Evolutionary conservation across 495 filamentous ascomycete genomes (phyloP).

Genomic region (Bathelium albidoporum): DNA sequence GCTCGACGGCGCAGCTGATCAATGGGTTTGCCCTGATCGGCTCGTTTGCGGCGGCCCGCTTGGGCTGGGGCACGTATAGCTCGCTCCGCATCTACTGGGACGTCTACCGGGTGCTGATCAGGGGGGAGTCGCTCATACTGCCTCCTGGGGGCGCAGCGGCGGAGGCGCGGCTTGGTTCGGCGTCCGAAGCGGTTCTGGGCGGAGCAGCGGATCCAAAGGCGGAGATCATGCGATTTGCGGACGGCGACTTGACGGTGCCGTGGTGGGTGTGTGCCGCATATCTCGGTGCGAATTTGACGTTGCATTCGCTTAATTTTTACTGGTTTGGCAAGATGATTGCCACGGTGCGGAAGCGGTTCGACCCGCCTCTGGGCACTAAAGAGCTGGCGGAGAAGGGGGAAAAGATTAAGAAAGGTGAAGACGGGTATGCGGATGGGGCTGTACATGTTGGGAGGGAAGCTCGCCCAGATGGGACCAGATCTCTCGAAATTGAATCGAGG

Average conservation of each 20-base stretch:
- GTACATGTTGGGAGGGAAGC: constrained; percentile 9
- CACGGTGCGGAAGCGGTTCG: constrained; percentile 80
- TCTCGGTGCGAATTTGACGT: constrained; percentile 60
- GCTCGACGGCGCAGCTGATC: constrained; percentile 67
- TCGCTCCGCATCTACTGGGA: constrained; percentile 67
- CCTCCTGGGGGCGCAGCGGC: no score
- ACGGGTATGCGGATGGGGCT: constrained; percentile 10
- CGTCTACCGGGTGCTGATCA: constrained; percentile 49
- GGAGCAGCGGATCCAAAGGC: constrained; percentile 25
- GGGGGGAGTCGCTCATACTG: background rate
- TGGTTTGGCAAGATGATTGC: constrained; percentile 98
- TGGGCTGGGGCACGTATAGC: constrained; percentile 86
- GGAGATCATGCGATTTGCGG: constrained; percentile 44
- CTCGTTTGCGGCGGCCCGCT: constrained; percentile 79
- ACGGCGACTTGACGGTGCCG: constrained; percentile 41
- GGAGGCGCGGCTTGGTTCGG: no score
- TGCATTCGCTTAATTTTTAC: constrained; percentile 85
- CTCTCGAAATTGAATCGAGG: constrained; percentile 17
- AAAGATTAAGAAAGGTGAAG: constrained; percentile 11
- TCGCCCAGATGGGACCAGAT: constrained; percentile 10
- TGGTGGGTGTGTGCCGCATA: constrained; percentile 73
- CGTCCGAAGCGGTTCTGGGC: background rate
- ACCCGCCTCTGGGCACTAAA: constrained; percentile 41
- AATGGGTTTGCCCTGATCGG: constrained; percentile 66
- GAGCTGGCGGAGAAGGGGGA: constrained; percentile 8